Base-by-base conservation (phyloP, 192 early-diverging fungal species). In the Spizellomyces punctatus region DNA sequence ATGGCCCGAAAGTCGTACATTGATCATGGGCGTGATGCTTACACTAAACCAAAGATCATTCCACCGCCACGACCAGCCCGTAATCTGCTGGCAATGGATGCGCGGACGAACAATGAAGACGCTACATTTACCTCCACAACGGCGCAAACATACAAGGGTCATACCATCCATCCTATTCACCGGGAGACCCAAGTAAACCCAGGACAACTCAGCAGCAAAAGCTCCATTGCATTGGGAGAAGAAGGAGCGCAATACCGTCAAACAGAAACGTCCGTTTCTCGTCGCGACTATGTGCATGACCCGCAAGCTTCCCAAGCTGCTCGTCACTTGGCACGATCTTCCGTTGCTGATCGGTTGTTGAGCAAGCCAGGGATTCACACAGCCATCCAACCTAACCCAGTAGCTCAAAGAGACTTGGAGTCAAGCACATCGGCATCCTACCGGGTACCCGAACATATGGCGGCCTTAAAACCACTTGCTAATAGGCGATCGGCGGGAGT, bases 1-100 rank as follows among this genome's bases (percentile, higher is more conserved):
- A 71, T 76, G n/a, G 72, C 76, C 21, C 63, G 66, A 46, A 67
- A 54, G 9, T 72, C 80, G 27, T 81, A 69, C 36, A 60, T 76
- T 27, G 63, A 63, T 5, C 76, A 71, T 49, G 58, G 66, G 16
- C 36, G 7, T 5, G 52, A 43, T 14, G 46, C 66, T 8, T 67
- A 67, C 41, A 14, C 10, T 46, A 8, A 55, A 10, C 9, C 63
- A 14, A 46, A 61, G 27, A 36, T 36, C 27, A 3, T 36, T 36
- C 27, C 27, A 36, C 27, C 27, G 52, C 52, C 16, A 36, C 50
- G 50, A 19, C 50, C 50, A 19, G 12, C 50, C 14, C 50, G 17
- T 4, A 12, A 54, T 19, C 50, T 54, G 12, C 17, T 54, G 50
- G 50, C 14, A 12, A 54, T n/a, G 17, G 50, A 54, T 19, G 50